A percentile compares a stretch with the other conserved stretches of the same genome.
These are phyloP conservation scores for Phymatotrichopsis omnivora DNA, from an alignment of 2,329 filamentous ascomycete genomes.

Conservation along the genomic window DNA sequence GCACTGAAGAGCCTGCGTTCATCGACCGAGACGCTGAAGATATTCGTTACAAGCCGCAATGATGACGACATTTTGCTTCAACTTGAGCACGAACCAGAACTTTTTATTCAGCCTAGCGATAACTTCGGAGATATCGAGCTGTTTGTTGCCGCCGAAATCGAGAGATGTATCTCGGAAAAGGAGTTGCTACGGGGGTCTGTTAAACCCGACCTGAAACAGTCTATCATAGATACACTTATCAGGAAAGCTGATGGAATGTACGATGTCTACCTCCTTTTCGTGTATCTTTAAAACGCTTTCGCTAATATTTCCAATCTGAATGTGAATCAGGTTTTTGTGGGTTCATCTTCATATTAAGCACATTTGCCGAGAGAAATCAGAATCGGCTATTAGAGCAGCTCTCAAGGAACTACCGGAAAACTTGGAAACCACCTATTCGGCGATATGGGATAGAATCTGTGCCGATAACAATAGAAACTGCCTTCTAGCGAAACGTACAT, in stretches of 20 bases:
- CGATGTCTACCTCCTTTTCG: not conserved
- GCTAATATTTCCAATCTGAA: conserved; percentile 2
- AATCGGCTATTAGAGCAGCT: conserved; percentile 7
- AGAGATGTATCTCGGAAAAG: conserved; percentile 2
- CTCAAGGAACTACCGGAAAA: conserved; percentile 8
- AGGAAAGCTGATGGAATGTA: conserved; percentile 20
- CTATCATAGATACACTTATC: conserved; percentile 7
- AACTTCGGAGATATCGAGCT: conserved; percentile 12
- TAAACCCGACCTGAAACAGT: not conserved
- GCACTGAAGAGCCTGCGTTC: conserved; percentile 6
- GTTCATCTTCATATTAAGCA: conserved; percentile 19
- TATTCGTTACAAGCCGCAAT: conserved; percentile 20
- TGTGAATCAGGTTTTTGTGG: conserved; percentile 20
- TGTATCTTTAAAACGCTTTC: not conserved
- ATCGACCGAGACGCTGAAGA: conserved; percentile 15
- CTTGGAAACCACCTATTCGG: conserved; percentile 12
- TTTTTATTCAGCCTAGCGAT: conserved; percentile 13
- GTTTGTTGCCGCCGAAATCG: conserved; percentile 13
- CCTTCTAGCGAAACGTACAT: conserved; percentile 2
- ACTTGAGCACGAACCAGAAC: conserved; percentile 16
- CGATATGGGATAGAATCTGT: conserved; percentile 9
- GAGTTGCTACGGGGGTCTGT: conserved; percentile 12
- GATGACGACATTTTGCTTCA: conserved; percentile 12
- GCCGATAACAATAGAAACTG: not conserved
- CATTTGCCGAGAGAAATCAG: conserved; percentile 8